Evolutionary conservation across 1,284 basidiomycete species (phyloP).

Genomic region (Ceratobasidium sp.): DNA sequence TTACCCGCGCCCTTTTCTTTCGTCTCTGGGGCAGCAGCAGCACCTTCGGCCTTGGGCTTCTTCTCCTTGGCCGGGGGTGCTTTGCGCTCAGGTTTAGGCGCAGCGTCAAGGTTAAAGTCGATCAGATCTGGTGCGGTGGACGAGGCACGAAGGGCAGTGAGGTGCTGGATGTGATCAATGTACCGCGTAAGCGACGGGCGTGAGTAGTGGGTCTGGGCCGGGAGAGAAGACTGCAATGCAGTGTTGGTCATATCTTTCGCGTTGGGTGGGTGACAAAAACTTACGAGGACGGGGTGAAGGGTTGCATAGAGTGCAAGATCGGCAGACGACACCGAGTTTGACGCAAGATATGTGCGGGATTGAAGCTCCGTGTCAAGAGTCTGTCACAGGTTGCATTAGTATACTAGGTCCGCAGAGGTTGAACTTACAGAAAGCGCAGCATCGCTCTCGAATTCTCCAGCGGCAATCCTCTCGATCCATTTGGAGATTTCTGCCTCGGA

Average conservation of each 20-base stretch:
- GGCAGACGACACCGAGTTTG: slow-evolving; percentile 57
- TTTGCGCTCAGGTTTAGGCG: slow-evolving; percentile 79
- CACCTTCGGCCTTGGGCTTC: slow-evolving; percentile 73
- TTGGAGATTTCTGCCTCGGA: slow-evolving; percentile 40
- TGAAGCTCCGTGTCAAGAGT: slow-evolving; percentile 58
- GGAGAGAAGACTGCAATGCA: slow-evolving; percentile 68
- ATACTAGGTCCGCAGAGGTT: background rate
- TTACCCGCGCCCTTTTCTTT: slow-evolving; percentile 59
- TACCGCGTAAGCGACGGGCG: slow-evolving; percentile 88
- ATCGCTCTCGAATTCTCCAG: slow-evolving; percentile 42
- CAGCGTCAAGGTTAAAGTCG: slow-evolving; percentile 65
- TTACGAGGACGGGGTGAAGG: slow-evolving; percentile 73
- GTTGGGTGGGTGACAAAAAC: slow-evolving; percentile 53
- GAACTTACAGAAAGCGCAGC: slow-evolving; percentile 27
- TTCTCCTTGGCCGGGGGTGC: slow-evolving; percentile 75
- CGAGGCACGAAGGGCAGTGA: slow-evolving; percentile 68
- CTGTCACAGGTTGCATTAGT: slow-evolving; percentile 49
- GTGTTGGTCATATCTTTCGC: slow-evolving; percentile 1
- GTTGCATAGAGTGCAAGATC: slow-evolving; percentile 61
- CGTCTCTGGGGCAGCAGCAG: slow-evolving; percentile 53
- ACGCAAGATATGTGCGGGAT: slow-evolving; percentile 60
- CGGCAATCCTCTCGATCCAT: slow-evolving; percentile 36
- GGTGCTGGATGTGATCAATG: slow-evolving; percentile 91
- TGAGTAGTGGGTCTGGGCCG: slow-evolving; percentile 74
- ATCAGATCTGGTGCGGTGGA: slow-evolving; percentile 66